Conservation (phyloP, 441 rosid species). For the Mallotus repandus region DNA sequence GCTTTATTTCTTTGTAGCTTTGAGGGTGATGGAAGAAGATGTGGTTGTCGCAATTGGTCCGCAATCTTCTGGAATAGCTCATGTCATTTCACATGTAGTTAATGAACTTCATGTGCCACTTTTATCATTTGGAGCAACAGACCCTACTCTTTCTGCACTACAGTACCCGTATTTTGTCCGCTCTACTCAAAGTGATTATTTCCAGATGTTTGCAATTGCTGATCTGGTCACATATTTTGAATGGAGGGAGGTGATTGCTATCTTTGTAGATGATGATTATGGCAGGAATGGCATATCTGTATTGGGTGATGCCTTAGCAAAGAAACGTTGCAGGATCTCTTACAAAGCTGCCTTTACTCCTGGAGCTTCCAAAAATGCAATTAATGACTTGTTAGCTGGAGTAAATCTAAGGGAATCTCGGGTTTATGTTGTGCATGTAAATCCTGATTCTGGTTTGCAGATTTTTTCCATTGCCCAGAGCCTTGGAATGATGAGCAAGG, state of each 20-base stretch:
- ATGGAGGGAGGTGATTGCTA: slow-evolving; percentile 81
- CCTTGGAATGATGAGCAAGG: slow-evolving; percentile 63
- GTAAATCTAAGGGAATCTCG: slow-evolving; percentile 79
- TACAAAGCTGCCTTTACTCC: slow-evolving; percentile 72
- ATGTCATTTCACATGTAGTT: slow-evolving; percentile 74
- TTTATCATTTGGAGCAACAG: slow-evolving; percentile 88
- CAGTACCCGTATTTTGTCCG: slow-evolving; percentile 85
- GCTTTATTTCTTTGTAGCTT: slow-evolving; percentile 56
- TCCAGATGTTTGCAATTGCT: slow-evolving; percentile 84
- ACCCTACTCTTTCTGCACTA: slow-evolving; percentile 70
- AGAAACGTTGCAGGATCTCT: slow-evolving; percentile 69
- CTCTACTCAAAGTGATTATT: slow-evolving; percentile 68
- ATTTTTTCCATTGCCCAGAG: slow-evolving; percentile 65
- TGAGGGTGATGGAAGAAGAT: slow-evolving; percentile 75
- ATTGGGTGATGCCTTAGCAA: slow-evolving; percentile 72
- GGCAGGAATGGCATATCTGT: slow-evolving; percentile 79
- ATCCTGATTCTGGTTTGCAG: slow-evolving; percentile 77
- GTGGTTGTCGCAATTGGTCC: slow-evolving; percentile 85
- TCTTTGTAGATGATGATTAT: slow-evolving; percentile 86
- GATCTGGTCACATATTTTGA: slow-evolving; percentile 53
- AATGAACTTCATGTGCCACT: slow-evolving; percentile 86
- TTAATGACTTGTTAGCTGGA: slow-evolving; percentile 52
- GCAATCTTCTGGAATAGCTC: slow-evolving; percentile 90
- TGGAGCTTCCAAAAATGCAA: slow-evolving; percentile 41
- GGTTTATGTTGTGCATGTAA: slow-evolving; percentile 82